A percentile compares a stretch with the other conserved stretches of the same genome.
phyloP scores from a whole-genome alignment of 139 green algal genomes.

The Ulvella scutata region DNA sequence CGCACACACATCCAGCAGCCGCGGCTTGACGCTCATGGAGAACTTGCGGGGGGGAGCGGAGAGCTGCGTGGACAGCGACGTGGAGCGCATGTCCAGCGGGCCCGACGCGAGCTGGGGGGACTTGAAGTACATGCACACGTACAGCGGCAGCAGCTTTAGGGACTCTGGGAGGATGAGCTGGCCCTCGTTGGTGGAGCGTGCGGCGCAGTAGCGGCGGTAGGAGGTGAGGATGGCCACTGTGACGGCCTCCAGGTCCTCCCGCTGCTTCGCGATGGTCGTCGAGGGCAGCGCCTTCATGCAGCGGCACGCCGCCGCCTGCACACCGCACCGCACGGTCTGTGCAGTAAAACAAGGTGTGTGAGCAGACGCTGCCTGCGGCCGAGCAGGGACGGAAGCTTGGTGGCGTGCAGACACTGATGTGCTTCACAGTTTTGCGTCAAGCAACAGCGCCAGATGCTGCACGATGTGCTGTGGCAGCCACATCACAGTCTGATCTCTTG shows the following conservation, averaged over 20 bases:
- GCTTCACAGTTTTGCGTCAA: too few relatives aligned
- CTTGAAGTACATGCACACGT: conserved; percentile 62
- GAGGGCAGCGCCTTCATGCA: conserved; percentile 49
- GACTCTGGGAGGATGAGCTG: conserved; percentile 87
- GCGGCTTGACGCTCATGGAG: neutral
- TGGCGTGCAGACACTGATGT: too few relatives aligned
- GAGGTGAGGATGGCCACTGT: conserved; percentile 26
- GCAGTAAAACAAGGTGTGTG: too few relatives aligned
- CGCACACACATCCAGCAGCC: neutral
- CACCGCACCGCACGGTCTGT: too few relatives aligned
- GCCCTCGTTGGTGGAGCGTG: conserved; percentile 13
- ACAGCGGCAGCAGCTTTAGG: conserved; percentile 82
- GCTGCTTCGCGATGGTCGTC: conserved; percentile 33
- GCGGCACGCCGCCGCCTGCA: neutral
- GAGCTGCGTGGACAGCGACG: neutral
- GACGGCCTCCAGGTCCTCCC: conserved; percentile 36
- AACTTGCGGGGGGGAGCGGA: neutral
- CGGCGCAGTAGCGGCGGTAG: conserved; percentile 65
- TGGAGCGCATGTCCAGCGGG: conserved; percentile 4
- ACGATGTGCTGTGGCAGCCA: too few relatives aligned
- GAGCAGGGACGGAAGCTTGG: too few relatives aligned
- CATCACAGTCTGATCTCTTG: too few relatives aligned
- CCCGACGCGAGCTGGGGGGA: conserved; percentile 36
- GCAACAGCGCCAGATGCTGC: too few relatives aligned
- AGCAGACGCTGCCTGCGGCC: too few relatives aligned